These are phyloP conservation scores for Fusarium setosum DNA, from an alignment of 2,329 filamentous ascomycete genomes.

Conservation along the genomic window DNA sequence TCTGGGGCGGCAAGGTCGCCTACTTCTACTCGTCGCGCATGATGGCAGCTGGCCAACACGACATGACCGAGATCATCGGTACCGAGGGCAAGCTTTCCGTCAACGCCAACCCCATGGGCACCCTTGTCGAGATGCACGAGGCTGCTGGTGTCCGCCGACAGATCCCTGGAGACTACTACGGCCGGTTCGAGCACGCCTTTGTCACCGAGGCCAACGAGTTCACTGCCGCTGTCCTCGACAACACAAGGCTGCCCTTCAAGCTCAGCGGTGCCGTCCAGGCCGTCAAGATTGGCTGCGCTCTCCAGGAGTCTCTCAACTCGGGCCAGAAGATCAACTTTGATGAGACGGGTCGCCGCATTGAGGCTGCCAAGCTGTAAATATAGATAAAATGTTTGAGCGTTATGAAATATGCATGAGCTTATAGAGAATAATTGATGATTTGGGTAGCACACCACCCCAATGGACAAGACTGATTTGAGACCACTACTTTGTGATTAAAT, in stretches of 20 bases:
- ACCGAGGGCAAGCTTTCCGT: constrained; percentile 72
- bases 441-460: not conserved
- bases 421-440: constrained; percentile 18
- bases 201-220: constrained; percentile 74
- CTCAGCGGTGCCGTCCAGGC: constrained; percentile 68
- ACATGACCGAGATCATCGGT: constrained; percentile 75
- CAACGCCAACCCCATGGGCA: constrained; percentile 67
- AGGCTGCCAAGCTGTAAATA: constrained; percentile 37
- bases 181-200: constrained; percentile 72
- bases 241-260: constrained; percentile 66
- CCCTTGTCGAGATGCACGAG: constrained; percentile 67
- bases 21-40: constrained; percentile 75
- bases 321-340: constrained; percentile 71
- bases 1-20: constrained; percentile 71
- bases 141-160: constrained; percentile 63
- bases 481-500: not conserved
- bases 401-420: not conserved
- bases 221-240: constrained; percentile 67
- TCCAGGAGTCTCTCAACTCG: constrained; percentile 68
- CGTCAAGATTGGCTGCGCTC: constrained; percentile 69
- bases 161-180: constrained; percentile 71
- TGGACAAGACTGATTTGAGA: not conserved
- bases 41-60: constrained; percentile 77
- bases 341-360: constrained; percentile 46
- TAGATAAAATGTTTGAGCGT: not conserved